Evolutionary conservation across 495 filamentous ascomycete genomes (phyloP).

Genomic region (Talaromyces proteolyticus): DNA sequence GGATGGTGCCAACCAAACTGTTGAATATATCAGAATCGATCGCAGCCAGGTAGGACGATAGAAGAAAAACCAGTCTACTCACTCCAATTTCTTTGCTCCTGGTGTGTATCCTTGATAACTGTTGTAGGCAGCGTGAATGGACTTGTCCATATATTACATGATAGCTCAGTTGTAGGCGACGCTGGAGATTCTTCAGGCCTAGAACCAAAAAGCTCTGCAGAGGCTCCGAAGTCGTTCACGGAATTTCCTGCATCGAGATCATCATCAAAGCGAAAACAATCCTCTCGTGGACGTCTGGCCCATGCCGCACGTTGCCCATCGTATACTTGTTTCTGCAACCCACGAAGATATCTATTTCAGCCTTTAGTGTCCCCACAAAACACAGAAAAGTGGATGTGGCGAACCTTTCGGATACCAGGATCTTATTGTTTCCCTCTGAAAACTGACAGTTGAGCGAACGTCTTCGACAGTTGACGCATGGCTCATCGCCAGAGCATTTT

Average conservation of each 20-base stretch:
- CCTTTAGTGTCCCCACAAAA: neutral
- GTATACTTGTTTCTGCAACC: conserved; percentile 7
- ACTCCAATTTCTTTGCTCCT: conserved; percentile 20
- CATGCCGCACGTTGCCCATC: neutral
- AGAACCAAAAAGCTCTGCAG: neutral
- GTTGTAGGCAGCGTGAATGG: conserved; percentile 16
- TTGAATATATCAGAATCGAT: neutral
- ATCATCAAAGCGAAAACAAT: neutral
- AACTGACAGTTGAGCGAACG: conserved; percentile 17
- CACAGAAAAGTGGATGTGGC: neutral
- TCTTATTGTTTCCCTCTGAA: conserved; percentile 12
- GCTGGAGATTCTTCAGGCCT: neutral
- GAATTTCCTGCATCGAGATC: neutral
- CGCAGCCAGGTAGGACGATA: neutral
- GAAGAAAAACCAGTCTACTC: conserved; percentile 2
- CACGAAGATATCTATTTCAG: conserved; percentile 12
- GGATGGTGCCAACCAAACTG: conserved; percentile 25
- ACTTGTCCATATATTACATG: conserved; percentile 15
- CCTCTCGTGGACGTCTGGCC: conserved; percentile 2
- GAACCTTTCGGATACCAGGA: conserved; percentile 20
- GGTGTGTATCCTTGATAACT: conserved; percentile 11
- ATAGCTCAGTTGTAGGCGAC: conserved; percentile 5
- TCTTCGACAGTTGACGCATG: conserved; percentile 26
- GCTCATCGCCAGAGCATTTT: conserved; percentile 27
- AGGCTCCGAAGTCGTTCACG: neutral